Evolutionary conservation across 192 early-diverging fungal genomes (phyloP), one percentile per base, ranked within the genome.

Genomic region (Backusella mclennaniae): DNA sequence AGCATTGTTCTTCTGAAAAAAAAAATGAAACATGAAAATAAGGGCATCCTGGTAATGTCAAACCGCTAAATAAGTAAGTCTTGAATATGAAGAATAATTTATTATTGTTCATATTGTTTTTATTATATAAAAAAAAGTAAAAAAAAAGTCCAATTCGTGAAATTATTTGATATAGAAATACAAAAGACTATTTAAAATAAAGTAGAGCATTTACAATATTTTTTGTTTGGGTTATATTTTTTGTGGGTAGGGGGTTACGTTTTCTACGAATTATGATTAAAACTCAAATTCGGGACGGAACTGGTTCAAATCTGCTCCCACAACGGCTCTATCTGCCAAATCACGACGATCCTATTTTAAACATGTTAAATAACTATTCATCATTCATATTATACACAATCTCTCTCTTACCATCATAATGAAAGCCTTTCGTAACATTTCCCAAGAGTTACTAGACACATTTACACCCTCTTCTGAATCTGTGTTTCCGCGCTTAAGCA

Each of bases 261-360:
- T 59, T 59, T 59, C 53, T 59, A 59, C 23, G 21, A 59, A 26
- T 26, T 23, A 11, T 26, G 21, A 33, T 85, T 85, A 90, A 77
- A 90, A 90, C 74, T 90, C 89, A 81, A 90, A 90, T 77, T 90
- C 87, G 39, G 77, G 69, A 29, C 89, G 80, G 80, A 90, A 90
- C 71, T 87, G 86, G 67, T 85, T 83, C 23, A 89, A 82, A 59
- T 90, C 85, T 8, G 82, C 73, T 23, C 85, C 86, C 29, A 77
- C 80, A 33, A 82, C 74, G 9, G 88, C 85, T 52, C 84, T 83
- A 41, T 92, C 89, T 21, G 88, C 80, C 23, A 92, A 77, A 77
- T 92, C 90, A 52, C 82, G 75, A 69, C 90, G 90, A 35, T 88
- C 86, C 88, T 89, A 74, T 33, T 39, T 29, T 29, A 7, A 14